phyloP scores from a whole-genome alignment of 2,329 filamentous ascomycete species.

The Thielaviopsis cerberus region DNA sequence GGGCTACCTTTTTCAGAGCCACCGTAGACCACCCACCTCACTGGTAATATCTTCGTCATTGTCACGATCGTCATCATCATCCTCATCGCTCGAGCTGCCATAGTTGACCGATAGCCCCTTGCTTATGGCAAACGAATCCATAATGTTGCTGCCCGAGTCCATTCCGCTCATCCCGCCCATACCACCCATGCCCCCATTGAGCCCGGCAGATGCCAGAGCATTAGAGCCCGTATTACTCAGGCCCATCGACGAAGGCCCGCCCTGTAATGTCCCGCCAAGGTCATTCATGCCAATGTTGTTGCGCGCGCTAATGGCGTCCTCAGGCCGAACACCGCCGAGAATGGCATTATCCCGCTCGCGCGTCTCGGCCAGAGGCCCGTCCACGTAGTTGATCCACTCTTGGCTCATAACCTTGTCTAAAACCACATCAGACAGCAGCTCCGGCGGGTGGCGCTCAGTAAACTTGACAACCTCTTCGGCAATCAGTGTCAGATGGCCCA shows the following conservation, averaged over 20 bases:
- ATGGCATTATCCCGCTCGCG: conserved; percentile 96
- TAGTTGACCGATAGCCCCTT: conserved; percentile 72
- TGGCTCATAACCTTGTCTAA: conserved; percentile 75
- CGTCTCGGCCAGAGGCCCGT: conserved; percentile 80
- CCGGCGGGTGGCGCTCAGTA: conserved; percentile 78
- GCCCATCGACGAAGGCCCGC: conserved; percentile 13
- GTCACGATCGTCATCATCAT: conserved; percentile 75
- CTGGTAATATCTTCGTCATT: conserved; percentile 56
- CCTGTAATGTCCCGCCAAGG: conserved; percentile 30
- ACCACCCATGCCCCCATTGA: conserved; percentile 54
- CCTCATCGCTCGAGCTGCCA: conserved; percentile 85
- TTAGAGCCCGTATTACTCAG: conserved; percentile 32
- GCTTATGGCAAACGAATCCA: conserved; percentile 54
- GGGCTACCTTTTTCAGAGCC: background rate
- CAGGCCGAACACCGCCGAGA: conserved; percentile 80
- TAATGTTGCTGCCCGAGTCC: conserved; percentile 39
- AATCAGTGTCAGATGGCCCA: conserved; percentile 93
- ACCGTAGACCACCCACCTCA: conserved; percentile 35
- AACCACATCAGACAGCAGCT: conserved; percentile 66
- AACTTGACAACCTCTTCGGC: conserved; percentile 98
- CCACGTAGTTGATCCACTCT: conserved; percentile 88
- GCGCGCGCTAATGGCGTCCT: conserved; percentile 68
- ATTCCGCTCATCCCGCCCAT: conserved; percentile 18
- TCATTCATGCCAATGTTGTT: conserved; percentile 23
- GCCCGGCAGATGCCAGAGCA: conserved; percentile 61